Evolutionary conservation across 805 yeast genomes (phyloP).

Genomic region (Candida boidinii): DNA sequence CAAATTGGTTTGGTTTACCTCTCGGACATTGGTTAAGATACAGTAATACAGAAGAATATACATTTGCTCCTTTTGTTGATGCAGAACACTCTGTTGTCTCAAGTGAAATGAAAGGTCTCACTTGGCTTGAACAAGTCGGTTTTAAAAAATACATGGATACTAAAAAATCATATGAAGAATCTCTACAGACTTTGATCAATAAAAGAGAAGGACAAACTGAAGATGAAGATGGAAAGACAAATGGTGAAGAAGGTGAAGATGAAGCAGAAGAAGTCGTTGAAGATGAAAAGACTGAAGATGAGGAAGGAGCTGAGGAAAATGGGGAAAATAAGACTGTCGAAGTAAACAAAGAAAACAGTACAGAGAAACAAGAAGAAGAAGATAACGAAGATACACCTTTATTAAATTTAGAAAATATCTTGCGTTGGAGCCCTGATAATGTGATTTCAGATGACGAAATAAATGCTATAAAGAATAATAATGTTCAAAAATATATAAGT

Average conservation of each 20-base stretch:
- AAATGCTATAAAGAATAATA: conserved; percentile 12
- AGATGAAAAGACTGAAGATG: not conserved
- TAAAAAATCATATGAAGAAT: conserved; percentile 7
- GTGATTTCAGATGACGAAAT: conserved; percentile 17
- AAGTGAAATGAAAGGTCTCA: conserved; percentile 38
- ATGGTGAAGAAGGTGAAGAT: not conserved
- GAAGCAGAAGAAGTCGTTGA: not conserved
- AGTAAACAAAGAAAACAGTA: not conserved
- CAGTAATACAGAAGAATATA: conserved; percentile 29
- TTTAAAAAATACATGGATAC: conserved; percentile 26
- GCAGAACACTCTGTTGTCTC: conserved; percentile 48
- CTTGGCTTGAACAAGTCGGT: conserved; percentile 49
- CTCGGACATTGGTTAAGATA: conserved; percentile 57
- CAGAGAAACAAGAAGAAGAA: conserved; percentile 2
- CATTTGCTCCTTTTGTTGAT: conserved; percentile 63
- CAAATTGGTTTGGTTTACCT: conserved; percentile 58
- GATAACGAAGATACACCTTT: conserved; percentile 3
- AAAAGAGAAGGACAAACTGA: conserved; percentile 3
- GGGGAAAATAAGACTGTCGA: not conserved
- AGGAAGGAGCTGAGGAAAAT: not conserved
- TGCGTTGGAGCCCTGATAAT: conserved; percentile 19
- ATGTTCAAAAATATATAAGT: conserved; percentile 31
- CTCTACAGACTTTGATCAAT: conserved; percentile 9
- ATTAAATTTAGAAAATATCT: conserved; percentile 19
- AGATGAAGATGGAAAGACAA: conserved; percentile 1